phyloP scores from a whole-genome alignment of 805 yeast genomes.

The Barnettozyma vustinii region DNA sequence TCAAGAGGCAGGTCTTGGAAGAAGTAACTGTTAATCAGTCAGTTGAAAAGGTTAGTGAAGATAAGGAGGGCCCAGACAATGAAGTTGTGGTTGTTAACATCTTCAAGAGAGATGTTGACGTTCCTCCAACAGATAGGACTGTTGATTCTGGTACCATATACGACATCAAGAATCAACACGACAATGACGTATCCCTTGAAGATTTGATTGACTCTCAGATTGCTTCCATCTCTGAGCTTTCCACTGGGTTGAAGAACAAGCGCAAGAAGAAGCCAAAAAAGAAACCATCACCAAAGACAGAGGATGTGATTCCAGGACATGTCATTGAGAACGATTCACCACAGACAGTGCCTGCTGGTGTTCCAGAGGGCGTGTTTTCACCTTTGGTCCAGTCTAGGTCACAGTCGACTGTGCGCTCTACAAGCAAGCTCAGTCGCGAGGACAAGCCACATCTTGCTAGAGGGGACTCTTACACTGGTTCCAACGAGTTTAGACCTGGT shows the following conservation, averaged over 20 bases:
- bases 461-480: conserved; percentile 68
- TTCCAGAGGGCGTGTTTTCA: conserved; percentile 37
- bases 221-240: conserved; percentile 24
- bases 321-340: conserved; percentile 34
- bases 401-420: conserved; percentile 16
- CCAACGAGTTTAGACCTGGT: conserved; percentile 29
- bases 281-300: not conserved
- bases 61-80: conserved; percentile 9
- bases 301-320: conserved; percentile 27
- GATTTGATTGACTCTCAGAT: conserved; percentile 27
- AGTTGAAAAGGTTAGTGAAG: conserved; percentile 9
- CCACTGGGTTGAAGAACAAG: conserved; percentile 18
- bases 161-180: conserved; percentile 16
- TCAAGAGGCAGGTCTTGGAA: not conserved
- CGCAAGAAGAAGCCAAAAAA: conserved; percentile 7
- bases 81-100: conserved; percentile 24
- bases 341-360: conserved; percentile 40
- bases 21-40: conserved; percentile 3
- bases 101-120: conserved; percentile 2
- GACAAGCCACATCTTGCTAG: conserved; percentile 62
- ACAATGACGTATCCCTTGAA: conserved; percentile 20
- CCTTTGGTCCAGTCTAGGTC: conserved; percentile 27
- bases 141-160: conserved; percentile 10
- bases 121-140: conserved; percentile 4
- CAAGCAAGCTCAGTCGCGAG: not conserved